These are phyloP conservation scores for Zostera marina DNA, from an alignment of 116 monocot genomes.

Conservation along the genomic window DNA sequence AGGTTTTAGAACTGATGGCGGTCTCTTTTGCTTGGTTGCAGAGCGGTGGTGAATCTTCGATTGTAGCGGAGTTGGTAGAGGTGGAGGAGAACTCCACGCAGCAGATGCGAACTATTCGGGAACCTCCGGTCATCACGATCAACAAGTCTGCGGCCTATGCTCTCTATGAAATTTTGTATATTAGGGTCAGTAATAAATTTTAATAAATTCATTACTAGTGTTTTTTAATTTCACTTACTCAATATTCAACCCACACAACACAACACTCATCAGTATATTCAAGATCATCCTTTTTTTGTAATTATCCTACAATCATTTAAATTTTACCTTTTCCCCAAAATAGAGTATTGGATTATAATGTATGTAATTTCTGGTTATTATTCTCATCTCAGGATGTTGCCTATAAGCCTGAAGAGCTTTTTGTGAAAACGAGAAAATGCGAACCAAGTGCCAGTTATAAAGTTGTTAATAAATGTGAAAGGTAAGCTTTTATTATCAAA, in stretches of 20 bases:
- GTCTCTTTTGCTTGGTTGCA: constrained; percentile 12
- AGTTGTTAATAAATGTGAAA: constrained; percentile 74
- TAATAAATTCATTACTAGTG: not conserved
- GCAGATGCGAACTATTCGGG: constrained; percentile 52
- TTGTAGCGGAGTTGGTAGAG: constrained; percentile 69
- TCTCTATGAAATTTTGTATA: constrained; percentile 65
- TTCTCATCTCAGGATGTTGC: constrained; percentile 65
- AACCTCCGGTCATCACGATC: constrained; percentile 75
- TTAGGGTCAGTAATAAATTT: constrained; percentile 32
- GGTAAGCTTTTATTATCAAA: constrained; percentile 18
- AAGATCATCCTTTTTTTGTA: no score
- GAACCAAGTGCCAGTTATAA: constrained; percentile 64
- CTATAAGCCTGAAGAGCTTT: constrained; percentile 86
- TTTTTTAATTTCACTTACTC: no score
- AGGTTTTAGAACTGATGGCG: not conserved
- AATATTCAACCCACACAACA: no score
- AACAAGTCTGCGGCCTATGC: constrained; percentile 90
- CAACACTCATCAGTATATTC: no score
- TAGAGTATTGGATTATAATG: not conserved
- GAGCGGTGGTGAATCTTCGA: constrained; percentile 85
- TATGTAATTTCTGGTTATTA: constrained; percentile 1
- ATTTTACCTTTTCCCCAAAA: not conserved
- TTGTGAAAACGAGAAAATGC: constrained; percentile 83
- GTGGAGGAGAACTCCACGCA: constrained; percentile 63
- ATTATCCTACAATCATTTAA: no score